phyloP scores from a whole-genome alignment of 2,329 filamentous ascomycete genomes.

The Ophiostoma ulmi region DNA sequence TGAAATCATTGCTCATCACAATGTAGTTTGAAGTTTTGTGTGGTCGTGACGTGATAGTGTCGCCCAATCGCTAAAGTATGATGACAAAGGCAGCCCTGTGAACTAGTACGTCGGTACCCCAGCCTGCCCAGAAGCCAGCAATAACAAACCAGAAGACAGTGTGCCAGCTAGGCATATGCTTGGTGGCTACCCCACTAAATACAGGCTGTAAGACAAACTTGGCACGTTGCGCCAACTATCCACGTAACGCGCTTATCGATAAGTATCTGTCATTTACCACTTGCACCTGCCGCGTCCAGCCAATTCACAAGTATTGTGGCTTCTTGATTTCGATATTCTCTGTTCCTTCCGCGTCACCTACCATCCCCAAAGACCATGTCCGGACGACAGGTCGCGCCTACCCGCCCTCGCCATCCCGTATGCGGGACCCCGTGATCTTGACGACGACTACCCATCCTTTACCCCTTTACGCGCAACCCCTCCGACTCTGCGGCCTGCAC shows the following conservation, averaged over 20 bases:
- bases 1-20: too few species aligned
- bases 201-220: constrained; percentile 1
- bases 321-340: constrained; percentile 9
- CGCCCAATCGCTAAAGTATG: background rate
- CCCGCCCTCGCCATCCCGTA: constrained; percentile 5
- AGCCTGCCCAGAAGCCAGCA: background rate
- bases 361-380: constrained; percentile 21
- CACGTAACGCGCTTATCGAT: constrained; percentile 18
- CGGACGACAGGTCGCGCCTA: constrained; percentile 19
- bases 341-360: background rate
- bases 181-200: background rate
- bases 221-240: constrained; percentile 1
- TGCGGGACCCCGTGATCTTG: constrained; percentile 10
- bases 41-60: background rate
- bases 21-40: too few species aligned
- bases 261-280: constrained; percentile 14
- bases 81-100: background rate
- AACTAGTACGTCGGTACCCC: too few species aligned
- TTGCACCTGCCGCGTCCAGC: constrained; percentile 9
- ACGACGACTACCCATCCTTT: background rate
- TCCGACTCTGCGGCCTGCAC: background rate
- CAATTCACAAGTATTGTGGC: constrained; percentile 9
- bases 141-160: background rate
- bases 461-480: background rate
- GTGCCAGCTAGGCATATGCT: background rate